These are phyloP conservation scores for Pichia sp. DNA, from an alignment of 1,139 yeast species.

Conservation along the genomic window DNA sequence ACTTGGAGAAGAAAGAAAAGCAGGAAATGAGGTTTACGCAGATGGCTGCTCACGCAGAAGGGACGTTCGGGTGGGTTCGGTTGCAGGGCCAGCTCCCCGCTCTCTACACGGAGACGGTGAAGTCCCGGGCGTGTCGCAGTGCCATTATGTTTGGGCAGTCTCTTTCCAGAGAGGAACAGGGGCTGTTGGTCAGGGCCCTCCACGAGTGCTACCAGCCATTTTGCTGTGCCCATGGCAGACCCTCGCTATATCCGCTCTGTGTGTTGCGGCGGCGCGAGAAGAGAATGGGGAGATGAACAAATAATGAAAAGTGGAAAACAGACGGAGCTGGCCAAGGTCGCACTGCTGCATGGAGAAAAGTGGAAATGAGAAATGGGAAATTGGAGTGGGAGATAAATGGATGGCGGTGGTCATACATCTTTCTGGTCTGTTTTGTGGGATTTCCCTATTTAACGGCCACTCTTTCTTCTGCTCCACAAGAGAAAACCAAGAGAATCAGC, in stretches of 20 bases:
- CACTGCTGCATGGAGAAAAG: too few relatives aligned
- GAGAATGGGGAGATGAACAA: neutral
- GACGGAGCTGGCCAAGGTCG: too few relatives aligned
- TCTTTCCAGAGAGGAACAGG: conserved; percentile 41
- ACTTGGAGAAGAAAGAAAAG: conserved; percentile 3
- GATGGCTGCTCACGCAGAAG: neutral
- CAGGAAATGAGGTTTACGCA: neutral
- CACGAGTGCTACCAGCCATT: conserved; percentile 54
- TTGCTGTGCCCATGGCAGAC: conserved; percentile 85
- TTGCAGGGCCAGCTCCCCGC: conserved; percentile 38
- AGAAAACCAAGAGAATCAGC: neutral
- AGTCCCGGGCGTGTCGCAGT: conserved; percentile 62
- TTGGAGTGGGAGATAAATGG: too few relatives aligned
- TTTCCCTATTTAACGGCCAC: too few relatives aligned
- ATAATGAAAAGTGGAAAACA: too few relatives aligned
- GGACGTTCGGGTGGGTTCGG: conserved; percentile 13
- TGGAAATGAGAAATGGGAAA: too few relatives aligned
- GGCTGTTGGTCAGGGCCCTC: conserved; percentile 36
- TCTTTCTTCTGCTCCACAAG: too few relatives aligned
- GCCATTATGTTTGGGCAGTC: conserved; percentile 70
- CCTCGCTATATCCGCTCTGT: conserved; percentile 57
- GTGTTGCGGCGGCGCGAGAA: too few relatives aligned
- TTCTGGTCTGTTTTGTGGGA: too few relatives aligned
- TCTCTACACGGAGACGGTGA: conserved; percentile 43
- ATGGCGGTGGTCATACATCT: too few relatives aligned